phyloP scores from a whole-genome alignment of 345 rosid species.

The Camelina neglecta region DNA sequence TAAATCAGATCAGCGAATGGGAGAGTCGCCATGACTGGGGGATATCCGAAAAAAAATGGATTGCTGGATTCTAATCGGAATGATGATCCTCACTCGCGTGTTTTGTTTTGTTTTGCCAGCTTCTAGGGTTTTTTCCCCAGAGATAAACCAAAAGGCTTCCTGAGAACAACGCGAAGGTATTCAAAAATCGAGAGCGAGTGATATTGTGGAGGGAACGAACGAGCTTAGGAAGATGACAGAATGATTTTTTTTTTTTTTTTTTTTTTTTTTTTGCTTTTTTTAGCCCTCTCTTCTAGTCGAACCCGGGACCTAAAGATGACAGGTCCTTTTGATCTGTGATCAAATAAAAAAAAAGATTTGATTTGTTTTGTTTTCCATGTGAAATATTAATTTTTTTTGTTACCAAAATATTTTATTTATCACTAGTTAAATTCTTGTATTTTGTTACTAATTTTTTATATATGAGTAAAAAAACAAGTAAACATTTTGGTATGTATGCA shows the following conservation, averaged over 20 bases:
- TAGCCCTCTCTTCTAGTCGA: not conserved
- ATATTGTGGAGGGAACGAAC: slow-evolving; percentile 41
- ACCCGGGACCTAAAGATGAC: not conserved
- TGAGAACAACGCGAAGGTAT: not conserved
- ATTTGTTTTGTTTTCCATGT: too few relatives aligned
- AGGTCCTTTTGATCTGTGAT: too few relatives aligned
- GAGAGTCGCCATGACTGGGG: slow-evolving; percentile 2
- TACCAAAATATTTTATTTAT: too few relatives aligned
- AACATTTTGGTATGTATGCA: too few relatives aligned
- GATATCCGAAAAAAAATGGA: not conserved
- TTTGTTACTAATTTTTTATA: too few relatives aligned
- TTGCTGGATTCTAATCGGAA: slow-evolving; percentile 1
- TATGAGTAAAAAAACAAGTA: too few relatives aligned
- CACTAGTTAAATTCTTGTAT: too few relatives aligned
- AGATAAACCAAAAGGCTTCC: not conserved
- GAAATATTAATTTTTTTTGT: too few relatives aligned
- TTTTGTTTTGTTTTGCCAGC: not conserved
- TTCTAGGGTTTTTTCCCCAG: not conserved
- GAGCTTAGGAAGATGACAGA: not conserved
- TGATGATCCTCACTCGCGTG: not conserved
- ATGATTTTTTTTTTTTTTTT: too few relatives aligned
- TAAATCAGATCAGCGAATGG: slow-evolving; percentile 3
- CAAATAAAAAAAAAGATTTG: too few relatives aligned
- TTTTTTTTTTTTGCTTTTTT: too few relatives aligned
- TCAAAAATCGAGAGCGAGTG: slow-evolving; percentile 17